Conservation (phyloP, 768 basidiomycete genomes). For the Boletales sp. region DNA sequence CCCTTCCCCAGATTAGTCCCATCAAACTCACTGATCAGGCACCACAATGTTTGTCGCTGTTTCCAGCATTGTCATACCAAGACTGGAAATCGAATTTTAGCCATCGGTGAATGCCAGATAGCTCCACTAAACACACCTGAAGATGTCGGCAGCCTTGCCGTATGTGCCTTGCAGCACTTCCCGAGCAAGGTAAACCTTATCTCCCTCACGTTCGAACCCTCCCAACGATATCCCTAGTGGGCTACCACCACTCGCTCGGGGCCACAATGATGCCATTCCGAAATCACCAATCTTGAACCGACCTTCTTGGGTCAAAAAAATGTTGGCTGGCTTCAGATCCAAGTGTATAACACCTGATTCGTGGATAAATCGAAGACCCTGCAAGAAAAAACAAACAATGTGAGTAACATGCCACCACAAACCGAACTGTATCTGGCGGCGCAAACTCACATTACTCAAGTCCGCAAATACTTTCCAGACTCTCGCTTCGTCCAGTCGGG, state of each 20-base stretch:
- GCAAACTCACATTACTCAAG: constrained; percentile 72
- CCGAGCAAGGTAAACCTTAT: constrained; percentile 94
- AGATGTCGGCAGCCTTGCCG: constrained; percentile 92
- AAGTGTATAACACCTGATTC: constrained; percentile 86
- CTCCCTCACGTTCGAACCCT: constrained; percentile 93
- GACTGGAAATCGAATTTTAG: constrained; percentile 43
- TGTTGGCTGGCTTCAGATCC: constrained; percentile 96
- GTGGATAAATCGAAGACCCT: constrained; percentile 91
- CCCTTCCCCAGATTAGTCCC: neutral
- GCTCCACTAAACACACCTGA: constrained; percentile 62
- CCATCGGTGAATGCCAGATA: neutral
- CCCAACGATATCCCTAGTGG: constrained; percentile 35
- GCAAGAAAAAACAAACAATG: constrained; percentile 18
- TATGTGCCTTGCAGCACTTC: constrained; percentile 92
- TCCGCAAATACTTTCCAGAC: constrained; percentile 97
- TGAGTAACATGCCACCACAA: constrained; percentile 22
- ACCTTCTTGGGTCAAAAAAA: constrained; percentile 85
- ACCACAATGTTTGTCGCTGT: constrained; percentile 94
- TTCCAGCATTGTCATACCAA: constrained; percentile 96
- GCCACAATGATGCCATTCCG: constrained; percentile 97
- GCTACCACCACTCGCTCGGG: constrained; percentile 44
- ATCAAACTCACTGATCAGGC: constrained; percentile 81
- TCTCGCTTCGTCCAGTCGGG: constrained; percentile 82
- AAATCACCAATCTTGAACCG: constrained; percentile 97
- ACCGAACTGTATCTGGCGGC: constrained; percentile 22